These are phyloP conservation scores for Zangia roseola DNA, from an alignment of 768 basidiomycete genomes.

Conservation along the genomic window DNA sequence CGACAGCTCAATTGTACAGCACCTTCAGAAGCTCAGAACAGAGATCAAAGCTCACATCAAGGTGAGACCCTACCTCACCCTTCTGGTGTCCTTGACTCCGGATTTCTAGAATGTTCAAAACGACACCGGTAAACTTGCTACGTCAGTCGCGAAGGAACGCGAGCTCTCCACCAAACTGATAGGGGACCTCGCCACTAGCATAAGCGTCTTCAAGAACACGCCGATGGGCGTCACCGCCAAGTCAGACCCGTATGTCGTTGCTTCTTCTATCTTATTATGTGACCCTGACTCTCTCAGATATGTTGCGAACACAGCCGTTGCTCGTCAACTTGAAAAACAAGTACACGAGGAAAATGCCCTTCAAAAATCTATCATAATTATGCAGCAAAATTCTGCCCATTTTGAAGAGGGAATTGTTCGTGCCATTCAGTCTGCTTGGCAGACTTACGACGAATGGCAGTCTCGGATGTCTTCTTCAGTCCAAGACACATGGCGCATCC, in stretches of 20 bases:
- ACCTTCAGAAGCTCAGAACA: conserved; percentile 88
- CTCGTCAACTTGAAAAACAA: conserved; percentile 83
- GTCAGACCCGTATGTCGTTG: conserved; percentile 12
- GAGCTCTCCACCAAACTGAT: conserved; percentile 80
- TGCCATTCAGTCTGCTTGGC: conserved; percentile 94
- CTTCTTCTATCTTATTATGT: neutral
- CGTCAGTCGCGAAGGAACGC: conserved; percentile 89
- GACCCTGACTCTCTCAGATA: conserved; percentile 39
- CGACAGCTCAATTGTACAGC: conserved; percentile 96
- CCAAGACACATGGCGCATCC: conserved; percentile 69
- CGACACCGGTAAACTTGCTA: conserved; percentile 90
- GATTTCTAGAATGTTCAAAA: conserved; percentile 82
- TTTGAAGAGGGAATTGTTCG: conserved; percentile 97
- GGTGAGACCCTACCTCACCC: conserved; percentile 37
- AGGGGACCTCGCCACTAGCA: conserved; percentile 80
- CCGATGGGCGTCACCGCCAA: conserved; percentile 79
- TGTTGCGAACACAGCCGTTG: conserved; percentile 68
- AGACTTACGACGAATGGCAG: conserved; percentile 94
- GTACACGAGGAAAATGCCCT: conserved; percentile 97
- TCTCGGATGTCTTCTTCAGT: conserved; percentile 73
- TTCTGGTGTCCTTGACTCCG: neutral
- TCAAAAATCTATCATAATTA: conserved; percentile 96
- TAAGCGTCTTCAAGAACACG: conserved; percentile 93
- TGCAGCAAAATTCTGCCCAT: conserved; percentile 95
- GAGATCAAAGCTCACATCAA: conserved; percentile 99